Conservation (phyloP, 164 flowering plant species). For the Kingdonia uniflora region DNA sequence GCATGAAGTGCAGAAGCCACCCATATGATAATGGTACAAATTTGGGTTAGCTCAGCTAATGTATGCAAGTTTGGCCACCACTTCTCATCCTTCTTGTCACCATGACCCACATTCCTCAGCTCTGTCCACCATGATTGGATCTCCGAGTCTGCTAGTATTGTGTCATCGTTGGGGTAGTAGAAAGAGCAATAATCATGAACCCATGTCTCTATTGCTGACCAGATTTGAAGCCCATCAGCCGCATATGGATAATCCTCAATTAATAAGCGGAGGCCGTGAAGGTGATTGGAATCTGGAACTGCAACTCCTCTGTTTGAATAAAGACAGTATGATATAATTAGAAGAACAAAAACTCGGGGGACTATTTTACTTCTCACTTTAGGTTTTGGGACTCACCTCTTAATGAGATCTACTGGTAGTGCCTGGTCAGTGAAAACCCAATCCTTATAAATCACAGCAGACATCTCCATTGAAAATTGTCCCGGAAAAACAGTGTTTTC, state of each 20-base stretch:
- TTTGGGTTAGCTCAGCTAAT: constrained; percentile 31
- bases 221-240: constrained; percentile 77
- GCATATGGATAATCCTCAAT: constrained; percentile 85
- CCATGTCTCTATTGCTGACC: constrained; percentile 77
- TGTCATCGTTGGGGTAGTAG: constrained; percentile 48
- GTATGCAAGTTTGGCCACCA: constrained; percentile 81
- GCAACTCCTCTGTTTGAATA: constrained; percentile 63
- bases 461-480: constrained; percentile 71
- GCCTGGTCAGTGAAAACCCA: constrained; percentile 78
- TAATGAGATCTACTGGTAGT: constrained; percentile 69
- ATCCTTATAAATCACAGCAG: constrained; percentile 45
- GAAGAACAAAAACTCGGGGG: background rate
- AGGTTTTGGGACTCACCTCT: constrained; percentile 32
- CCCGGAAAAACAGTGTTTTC: constrained; percentile 78
- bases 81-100: constrained; percentile 57
- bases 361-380: background rate
- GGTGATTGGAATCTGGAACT: constrained; percentile 39
- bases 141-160: constrained; percentile 43
- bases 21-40: constrained; percentile 75
- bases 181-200: constrained; percentile 56
- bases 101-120: constrained; percentile 61
- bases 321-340: background rate
- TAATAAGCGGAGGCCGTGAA: constrained; percentile 52
- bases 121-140: constrained; percentile 86
- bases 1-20: constrained; percentile 88